Conservation (phyloP, 2,329 filamentous ascomycete species). For the Calonectria crousiana region DNA sequence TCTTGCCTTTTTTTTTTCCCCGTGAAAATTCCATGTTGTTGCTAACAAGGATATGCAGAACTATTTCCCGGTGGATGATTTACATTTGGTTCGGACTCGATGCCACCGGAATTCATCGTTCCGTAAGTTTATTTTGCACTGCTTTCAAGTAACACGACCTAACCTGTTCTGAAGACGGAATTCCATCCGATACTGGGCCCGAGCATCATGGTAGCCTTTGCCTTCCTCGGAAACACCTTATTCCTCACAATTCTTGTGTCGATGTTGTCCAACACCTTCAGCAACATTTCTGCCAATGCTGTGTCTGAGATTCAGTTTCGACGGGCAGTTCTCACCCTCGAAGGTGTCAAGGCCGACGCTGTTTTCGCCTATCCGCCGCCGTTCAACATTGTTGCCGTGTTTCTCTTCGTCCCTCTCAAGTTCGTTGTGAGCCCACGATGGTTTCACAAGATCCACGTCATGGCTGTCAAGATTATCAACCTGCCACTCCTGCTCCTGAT, state of each 20-base stretch:
- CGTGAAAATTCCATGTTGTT: neutral
- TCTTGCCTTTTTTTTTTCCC: conserved; percentile 12
- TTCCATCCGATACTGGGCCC: conserved; percentile 87
- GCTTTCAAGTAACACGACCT: conserved; percentile 6
- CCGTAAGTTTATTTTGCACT: conserved; percentile 52
- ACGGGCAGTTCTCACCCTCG: conserved; percentile 83
- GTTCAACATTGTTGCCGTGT: conserved; percentile 83
- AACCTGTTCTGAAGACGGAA: conserved; percentile 60
- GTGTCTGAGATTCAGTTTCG: conserved; percentile 88
- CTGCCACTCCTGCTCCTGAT: conserved; percentile 80
- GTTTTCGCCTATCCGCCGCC: conserved; percentile 87
- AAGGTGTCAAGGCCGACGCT: conserved; percentile 87
- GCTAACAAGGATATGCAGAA: conserved; percentile 52
- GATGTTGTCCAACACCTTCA: conserved; percentile 88
- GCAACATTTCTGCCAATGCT: conserved; percentile 80
- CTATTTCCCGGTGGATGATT: conserved; percentile 90
- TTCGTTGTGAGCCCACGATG: conserved; percentile 83
- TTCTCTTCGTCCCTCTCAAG: conserved; percentile 81
- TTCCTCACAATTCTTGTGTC: conserved; percentile 92
- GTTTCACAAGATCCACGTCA: conserved; percentile 93
- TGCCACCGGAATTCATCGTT: conserved; percentile 72
- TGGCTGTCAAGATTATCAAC: conserved; percentile 79
- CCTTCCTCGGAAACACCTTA: conserved; percentile 87
- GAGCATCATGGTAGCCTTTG: conserved; percentile 83
- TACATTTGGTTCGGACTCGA: conserved; percentile 94